phyloP scores from a whole-genome alignment of 208 protist genomes.

The Crithidia sp. region DNA sequence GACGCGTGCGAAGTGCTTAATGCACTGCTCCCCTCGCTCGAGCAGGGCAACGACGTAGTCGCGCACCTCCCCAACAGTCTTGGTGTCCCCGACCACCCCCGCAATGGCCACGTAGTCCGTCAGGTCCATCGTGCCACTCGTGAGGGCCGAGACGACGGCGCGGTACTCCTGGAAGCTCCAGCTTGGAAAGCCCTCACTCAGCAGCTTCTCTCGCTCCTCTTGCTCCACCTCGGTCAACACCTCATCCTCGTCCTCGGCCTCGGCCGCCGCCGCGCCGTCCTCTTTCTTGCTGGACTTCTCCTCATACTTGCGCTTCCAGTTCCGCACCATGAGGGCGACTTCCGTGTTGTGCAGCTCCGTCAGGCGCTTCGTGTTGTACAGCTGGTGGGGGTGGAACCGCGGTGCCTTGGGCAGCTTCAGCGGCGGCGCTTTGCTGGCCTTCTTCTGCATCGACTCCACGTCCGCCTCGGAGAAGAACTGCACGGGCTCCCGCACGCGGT shows the following conservation, averaged over 20 bases:
- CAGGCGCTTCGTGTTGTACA: slow-evolving; percentile 84
- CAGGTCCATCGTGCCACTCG: slow-evolving; percentile 53
- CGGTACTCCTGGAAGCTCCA: slow-evolving; percentile 81
- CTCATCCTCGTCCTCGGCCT: slow-evolving; percentile 47
- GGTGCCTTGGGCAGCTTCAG: slow-evolving; percentile 72
- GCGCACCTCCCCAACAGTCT: slow-evolving; percentile 80
- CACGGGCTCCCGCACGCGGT: slow-evolving; percentile 73
- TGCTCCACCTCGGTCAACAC: slow-evolving; percentile 71
- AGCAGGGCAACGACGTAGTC: slow-evolving; percentile 82
- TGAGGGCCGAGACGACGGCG: slow-evolving; percentile 48
- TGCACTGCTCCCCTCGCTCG: slow-evolving; percentile 78
- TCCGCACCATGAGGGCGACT: slow-evolving; percentile 77
- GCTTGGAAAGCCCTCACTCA: slow-evolving; percentile 75
- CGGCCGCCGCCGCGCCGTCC: slow-evolving; percentile 10
- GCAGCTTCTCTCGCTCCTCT: slow-evolving; percentile 80
- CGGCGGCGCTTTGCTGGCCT: slow-evolving; percentile 56
- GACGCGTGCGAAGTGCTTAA: slow-evolving; percentile 63
- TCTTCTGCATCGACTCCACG: slow-evolving; percentile 59
- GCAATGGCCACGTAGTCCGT: slow-evolving; percentile 73
- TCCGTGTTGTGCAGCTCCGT: slow-evolving; percentile 85
- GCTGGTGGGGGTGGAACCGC: slow-evolving; percentile 76
- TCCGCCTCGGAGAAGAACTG: slow-evolving; percentile 74
- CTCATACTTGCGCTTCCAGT: slow-evolving; percentile 77
- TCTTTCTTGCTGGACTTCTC: slow-evolving; percentile 23
- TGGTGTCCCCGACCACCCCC: slow-evolving; percentile 32